phyloP scores from a whole-genome alignment of 331 rosid genomes.

The Pyracantha coccinea region DNA sequence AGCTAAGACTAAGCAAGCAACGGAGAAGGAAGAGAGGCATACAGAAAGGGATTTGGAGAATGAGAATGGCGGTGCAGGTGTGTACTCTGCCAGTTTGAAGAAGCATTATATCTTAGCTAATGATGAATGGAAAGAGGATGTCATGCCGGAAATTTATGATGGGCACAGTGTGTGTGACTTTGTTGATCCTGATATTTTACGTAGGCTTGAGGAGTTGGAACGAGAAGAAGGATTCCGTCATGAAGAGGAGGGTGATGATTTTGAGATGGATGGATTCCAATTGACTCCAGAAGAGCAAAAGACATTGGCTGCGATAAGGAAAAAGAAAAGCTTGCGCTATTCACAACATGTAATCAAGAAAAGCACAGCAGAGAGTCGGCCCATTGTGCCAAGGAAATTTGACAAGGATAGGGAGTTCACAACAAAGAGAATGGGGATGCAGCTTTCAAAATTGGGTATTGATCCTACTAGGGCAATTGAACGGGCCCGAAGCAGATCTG shows the following conservation, averaged over 20 bases:
- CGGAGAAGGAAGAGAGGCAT: constrained; percentile 47
- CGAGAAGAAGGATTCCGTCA: constrained; percentile 55
- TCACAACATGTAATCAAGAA: constrained; percentile 74
- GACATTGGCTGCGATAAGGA: constrained; percentile 58
- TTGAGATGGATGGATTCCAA: constrained; percentile 59
- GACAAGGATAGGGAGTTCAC: constrained; percentile 64
- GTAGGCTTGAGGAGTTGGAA: constrained; percentile 77
- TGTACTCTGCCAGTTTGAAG: constrained; percentile 69
- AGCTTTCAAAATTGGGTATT: constrained; percentile 60
- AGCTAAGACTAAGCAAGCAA: constrained; percentile 57
- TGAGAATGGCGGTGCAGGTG: constrained; percentile 94
- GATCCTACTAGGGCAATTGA: constrained; percentile 60
- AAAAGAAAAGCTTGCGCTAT: constrained; percentile 59
- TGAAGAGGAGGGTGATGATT: constrained; percentile 40
- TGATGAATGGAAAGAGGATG: constrained; percentile 86
- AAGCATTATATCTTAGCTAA: constrained; percentile 60
- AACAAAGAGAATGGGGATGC: constrained; percentile 79
- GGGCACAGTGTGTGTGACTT: constrained; percentile 84
- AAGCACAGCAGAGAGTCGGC: constrained; percentile 84
- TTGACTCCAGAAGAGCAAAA: constrained; percentile 57
- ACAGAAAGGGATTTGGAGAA: constrained; percentile 76
- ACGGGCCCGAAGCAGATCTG: constrained; percentile 69
- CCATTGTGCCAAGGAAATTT: constrained; percentile 67
- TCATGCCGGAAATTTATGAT: constrained; percentile 79
- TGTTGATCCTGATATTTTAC: constrained; percentile 68